Base-by-base conservation (phyloP, 1,284 basidiomycete species). In the Leccinum laetum region DNA sequence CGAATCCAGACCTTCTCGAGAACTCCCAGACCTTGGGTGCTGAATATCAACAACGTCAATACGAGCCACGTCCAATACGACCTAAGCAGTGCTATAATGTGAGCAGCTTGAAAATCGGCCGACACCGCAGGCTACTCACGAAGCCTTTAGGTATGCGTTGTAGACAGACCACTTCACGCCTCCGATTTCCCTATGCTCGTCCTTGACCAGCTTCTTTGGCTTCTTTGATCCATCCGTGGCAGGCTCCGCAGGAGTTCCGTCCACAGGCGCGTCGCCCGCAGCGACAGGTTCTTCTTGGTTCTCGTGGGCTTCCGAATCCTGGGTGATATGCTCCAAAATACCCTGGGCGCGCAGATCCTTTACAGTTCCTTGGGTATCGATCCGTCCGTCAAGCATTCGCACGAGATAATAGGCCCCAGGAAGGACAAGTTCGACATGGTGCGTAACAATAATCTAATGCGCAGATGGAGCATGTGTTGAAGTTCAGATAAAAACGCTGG, bases 111-210 rank as follows among this genome's bases (percentile, higher is more conserved):
- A 10, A 18, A 39, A 37, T 32, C 2, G 1, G 5, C 26, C 5
- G 13, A 39, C 1, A 1, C 1, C 9, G 21, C 61, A 52, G 2
- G 73, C 73, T 2, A 65, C 71, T 67, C 61, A 85, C 84, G 84
- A 84, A 16, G 84, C 83, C 66, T 80, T 79, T 65, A 91, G 77
- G 72, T 91, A 91, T 1, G 85, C 81, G 60, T 84, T 84, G 71
- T 91, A 91, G 52, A 90, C 86, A 7, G 75, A 71, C 83, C 84
- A 86, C 69, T 89, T 88, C 66, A 91, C 90, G 52, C 82, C 82
- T 1, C 90, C 89, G 5, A 80, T 80, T 46, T 86, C 84, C 18
- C 89, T 76, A 62, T 85, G 83, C 70, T 88, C 87, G 32, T 84
- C 85, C 64, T 84, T 82, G 32, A 88, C 73, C 21, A 87, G 69